phyloP scores from a whole-genome alignment of 139 green algal species.

The Chlamydomonas urium region DNA sequence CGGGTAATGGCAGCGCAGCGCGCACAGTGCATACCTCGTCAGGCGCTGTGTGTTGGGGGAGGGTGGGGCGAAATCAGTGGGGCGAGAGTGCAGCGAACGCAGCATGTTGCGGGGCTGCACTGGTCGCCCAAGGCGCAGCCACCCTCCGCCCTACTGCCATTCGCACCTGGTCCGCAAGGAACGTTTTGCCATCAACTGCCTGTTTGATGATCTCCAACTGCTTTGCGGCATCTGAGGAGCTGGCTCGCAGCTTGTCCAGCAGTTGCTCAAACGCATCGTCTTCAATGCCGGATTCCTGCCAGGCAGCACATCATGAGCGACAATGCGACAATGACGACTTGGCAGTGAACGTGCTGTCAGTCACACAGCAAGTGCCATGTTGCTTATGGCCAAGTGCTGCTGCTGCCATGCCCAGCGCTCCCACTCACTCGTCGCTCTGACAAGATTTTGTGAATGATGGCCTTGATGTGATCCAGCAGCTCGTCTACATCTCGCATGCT shows the following conservation, averaged over 20 bases:
- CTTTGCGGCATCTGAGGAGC: too few species aligned
- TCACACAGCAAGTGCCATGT: not conserved
- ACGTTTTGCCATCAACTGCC: constrained; percentile 9
- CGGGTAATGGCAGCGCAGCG: too few species aligned
- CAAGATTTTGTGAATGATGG: constrained; percentile 34
- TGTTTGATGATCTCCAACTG: not conserved
- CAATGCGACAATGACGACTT: too few species aligned
- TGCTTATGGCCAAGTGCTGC: not conserved
- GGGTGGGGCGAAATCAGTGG: too few species aligned
- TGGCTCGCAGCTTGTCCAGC: not conserved
- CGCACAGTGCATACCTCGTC: too few species aligned
- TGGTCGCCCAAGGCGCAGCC: too few species aligned
- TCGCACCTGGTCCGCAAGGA: constrained; percentile 29
- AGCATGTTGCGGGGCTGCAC: too few species aligned
- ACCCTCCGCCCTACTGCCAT: too few species aligned
- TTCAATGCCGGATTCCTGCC: not conserved
- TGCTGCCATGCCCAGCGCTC: too few species aligned
- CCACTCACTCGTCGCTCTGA: constrained; percentile 26
- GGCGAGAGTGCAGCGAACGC: too few species aligned
- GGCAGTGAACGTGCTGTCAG: not conserved
- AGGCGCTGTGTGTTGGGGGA: too few species aligned
- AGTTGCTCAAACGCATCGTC: constrained; percentile 11
- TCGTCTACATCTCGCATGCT: constrained; percentile 16
- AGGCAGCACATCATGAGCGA: not conserved
- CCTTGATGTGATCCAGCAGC: constrained; percentile 34